Evolutionary conservation across 129 eudicot genomes (phyloP).

Genomic region (Erigeron canadensis): DNA sequence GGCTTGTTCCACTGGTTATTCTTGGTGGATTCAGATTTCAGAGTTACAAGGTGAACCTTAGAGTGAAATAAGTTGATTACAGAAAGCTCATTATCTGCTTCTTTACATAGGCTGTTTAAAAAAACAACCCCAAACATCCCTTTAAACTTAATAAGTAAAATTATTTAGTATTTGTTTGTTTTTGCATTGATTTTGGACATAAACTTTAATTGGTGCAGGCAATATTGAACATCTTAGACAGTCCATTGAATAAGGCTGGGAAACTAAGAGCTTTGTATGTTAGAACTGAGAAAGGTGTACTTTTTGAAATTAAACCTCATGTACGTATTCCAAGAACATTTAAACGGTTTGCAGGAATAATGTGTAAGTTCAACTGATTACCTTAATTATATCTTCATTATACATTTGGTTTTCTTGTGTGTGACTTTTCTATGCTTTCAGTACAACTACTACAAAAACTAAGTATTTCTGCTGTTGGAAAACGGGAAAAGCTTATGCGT

Average conservation of each 20-base stretch:
- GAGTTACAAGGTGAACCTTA: too few species aligned
- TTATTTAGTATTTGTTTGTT: neutral
- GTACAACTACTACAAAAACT: conserved; percentile 91
- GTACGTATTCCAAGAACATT: conserved; percentile 96
- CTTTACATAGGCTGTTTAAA: neutral
- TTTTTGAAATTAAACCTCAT: conserved; percentile 85
- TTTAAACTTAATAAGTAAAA: neutral
- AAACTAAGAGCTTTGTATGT: conserved; percentile 82
- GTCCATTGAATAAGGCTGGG: conserved; percentile 89
- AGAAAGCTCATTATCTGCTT: neutral
- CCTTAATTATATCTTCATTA: neutral
- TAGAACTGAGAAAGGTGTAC: conserved; percentile 83
- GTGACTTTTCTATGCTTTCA: conserved; percentile 34
- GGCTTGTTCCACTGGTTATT: too few species aligned
- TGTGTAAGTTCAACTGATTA: conserved; percentile 55
- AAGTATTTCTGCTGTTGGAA: conserved; percentile 80
- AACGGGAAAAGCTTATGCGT: conserved; percentile 82
- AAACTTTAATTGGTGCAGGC: conserved; percentile 48
- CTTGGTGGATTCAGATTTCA: too few species aligned
- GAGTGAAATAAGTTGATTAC: too few species aligned
- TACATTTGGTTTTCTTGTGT: conserved; percentile 1
- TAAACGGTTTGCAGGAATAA: conserved; percentile 90
- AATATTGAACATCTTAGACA: conserved; percentile 76
- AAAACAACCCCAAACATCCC: too few species aligned
- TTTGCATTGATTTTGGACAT: conserved; percentile 10